Conservation (phyloP, 371 early-diverging fungal species). For the Mortierella polycephala region DNA sequence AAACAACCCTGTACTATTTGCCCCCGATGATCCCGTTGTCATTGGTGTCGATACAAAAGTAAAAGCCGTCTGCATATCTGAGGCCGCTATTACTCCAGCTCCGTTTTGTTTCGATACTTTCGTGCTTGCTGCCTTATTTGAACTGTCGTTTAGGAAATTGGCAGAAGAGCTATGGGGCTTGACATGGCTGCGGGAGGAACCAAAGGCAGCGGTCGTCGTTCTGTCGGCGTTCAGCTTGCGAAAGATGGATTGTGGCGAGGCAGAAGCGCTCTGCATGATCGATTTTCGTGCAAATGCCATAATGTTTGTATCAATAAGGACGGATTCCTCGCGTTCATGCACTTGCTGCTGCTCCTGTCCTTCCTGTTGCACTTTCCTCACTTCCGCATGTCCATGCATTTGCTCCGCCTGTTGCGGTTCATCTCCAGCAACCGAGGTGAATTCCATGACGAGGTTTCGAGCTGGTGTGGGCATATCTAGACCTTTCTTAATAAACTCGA, state of each 20-base stretch:
- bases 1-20: not conserved
- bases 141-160: not conserved
- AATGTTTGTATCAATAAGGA: slow-evolving; percentile 10
- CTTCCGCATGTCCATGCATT: not conserved
- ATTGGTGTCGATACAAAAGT: not conserved
- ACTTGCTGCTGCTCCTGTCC: not conserved
- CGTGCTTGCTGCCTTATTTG: not conserved
- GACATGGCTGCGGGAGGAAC: not conserved
- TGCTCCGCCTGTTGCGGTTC: not conserved
- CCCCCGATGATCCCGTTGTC: not conserved
- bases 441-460: not conserved
- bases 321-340: not conserved
- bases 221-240: slow-evolving; percentile 16
- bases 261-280: slow-evolving; percentile 31
- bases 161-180: not conserved
- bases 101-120: not conserved
- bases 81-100: not conserved
- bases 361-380: not conserved
- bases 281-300: slow-evolving; percentile 45
- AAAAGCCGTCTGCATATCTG: not conserved
- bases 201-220: not conserved
- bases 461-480: not conserved
- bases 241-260: slow-evolving; percentile 27
- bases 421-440: not conserved
- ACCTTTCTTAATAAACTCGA: slow-evolving; percentile 17